Base-by-base conservation (phyloP, 129 eudicot species). In the Helianthus annuus region DNA sequence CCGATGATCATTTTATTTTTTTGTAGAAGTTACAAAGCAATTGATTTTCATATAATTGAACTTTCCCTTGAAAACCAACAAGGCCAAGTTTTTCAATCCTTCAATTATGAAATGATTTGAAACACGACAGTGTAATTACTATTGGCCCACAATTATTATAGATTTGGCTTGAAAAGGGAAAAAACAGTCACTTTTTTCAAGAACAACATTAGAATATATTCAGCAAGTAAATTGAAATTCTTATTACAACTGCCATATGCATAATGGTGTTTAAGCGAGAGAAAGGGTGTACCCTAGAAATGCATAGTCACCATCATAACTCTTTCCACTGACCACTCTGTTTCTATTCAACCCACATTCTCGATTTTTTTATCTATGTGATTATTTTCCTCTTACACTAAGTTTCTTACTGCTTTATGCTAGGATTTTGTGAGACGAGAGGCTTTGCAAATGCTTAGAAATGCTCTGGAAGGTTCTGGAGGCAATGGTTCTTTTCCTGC, bases 351-450 rank as follows among this genome's bases (percentile, higher is more conserved):
- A 40, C 62, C 51, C 17, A 4, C 64, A 34, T 62, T 63, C 27
- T 56, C 0, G 3, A 44, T 27, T 27, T 22, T 22, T 10, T 13
- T 38, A 19, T 60, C 40, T 27, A 24, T 51, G 70, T 76, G 59
- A 14, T 42, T 52, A 45, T 40, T 52, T 62, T 39, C n/a, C 71
- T 15, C 73, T 65, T 45, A 57, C 69, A 36, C 57, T 16, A 70
- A 46, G 46, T 54, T 46, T 49, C 39, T 78, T 72, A 72, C 64
- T 57, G 60, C 81, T 49, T 72, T 49, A 79, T 75, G 71, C 45
- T 84, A 93, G 98, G 98, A 93, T 80, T 93, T 73, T 86, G 96
- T 93, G 69, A 85, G 98, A 65, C 85, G 86, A 84, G 98, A 93
- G 82, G 98, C 97, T 78, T 78, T 93, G 58, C 88, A 82, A 78